Conservation (phyloP, 768 basidiomycete species). For the Coprinopsis strossmayeri region DNA sequence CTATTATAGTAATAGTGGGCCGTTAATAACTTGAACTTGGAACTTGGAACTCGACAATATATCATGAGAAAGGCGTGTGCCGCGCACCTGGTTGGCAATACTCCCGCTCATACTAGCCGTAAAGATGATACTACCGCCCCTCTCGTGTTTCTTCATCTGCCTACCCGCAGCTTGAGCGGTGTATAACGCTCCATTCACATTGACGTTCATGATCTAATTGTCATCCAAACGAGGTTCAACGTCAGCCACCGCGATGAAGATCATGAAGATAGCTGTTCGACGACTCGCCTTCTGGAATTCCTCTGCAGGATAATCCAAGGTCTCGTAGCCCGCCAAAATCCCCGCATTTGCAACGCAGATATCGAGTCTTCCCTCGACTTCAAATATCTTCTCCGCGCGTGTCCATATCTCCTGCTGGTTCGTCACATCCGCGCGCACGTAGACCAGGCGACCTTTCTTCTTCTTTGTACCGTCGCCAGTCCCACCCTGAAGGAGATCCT, state of each 20-base stretch:
- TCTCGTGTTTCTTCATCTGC: conserved; percentile 46
- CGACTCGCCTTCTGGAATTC: conserved; percentile 31
- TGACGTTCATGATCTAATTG: conserved; percentile 49
- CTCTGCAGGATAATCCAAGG: conserved; percentile 49
- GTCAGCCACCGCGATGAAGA: too few species aligned
- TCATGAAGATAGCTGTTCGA: too few species aligned
- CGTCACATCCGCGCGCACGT: conserved; percentile 51
- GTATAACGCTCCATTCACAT: conserved; percentile 51
- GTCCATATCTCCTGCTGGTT: conserved; percentile 44
- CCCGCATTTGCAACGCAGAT: conserved; percentile 65
- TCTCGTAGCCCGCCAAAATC: conserved; percentile 41
- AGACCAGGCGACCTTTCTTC: conserved; percentile 32
- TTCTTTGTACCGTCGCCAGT: too few species aligned
- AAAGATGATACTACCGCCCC: conserved; percentile 48
- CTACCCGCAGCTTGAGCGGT: conserved; percentile 56
- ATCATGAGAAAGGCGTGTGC: too few species aligned
- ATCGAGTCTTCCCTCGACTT: conserved; percentile 57
- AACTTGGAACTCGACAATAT: neutral
- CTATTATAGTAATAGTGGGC: too few species aligned
- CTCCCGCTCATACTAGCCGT: conserved; percentile 58
- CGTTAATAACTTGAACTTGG: too few species aligned
- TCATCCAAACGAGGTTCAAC: too few species aligned
- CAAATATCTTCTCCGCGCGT: conserved; percentile 43
- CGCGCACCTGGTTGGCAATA: conserved; percentile 41
- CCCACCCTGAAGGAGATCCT: neutral